Base-by-base conservation (phyloP, 345 rosid species). In the Bruguiera parviflora region DNA sequence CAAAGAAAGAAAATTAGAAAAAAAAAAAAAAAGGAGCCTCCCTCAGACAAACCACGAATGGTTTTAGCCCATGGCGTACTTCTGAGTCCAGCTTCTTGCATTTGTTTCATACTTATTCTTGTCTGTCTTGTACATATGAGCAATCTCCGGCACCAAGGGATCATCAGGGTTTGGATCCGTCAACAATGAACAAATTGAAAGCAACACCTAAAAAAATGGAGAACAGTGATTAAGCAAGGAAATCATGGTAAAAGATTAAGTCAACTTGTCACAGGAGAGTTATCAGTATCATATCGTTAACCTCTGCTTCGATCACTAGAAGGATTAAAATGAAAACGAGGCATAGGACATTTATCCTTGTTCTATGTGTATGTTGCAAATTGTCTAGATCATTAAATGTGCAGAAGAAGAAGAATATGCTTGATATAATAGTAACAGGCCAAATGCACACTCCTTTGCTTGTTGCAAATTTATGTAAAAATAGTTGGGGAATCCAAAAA, bases 81-180 rank as follows among this genome's bases (percentile, higher is more conserved):
- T 91, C 85, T 93, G 97, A 81, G 98, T 91, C 98, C 98, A 93
- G 91, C 92, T 93, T 84, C 98, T 88, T 28, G 97, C 97, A 6
- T 92, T 91, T 4, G 94, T 91, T 86, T 93, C 98, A 1, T 93
- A 93, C 87, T 93, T 91, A 77, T 57, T 85, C 84, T 84, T 79
- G 89, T 93, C 97, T 7, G 94, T 88, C 89, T 91, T 93, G 88
- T 93, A 93, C 97, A 93, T 88, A 68, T 93, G 97, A 70, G 98
- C 97, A 28, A 93, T 91, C 81, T 93, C 98, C 0, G 98, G 98
- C 47, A 91, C 98, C 90, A 93, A 82, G 0, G 98, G 98, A 77
- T 93, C 97, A 52, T 93, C 98, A 0, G 98, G 98, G 71, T 93
- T 93, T 21, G 98, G 98, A 75, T 93, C 97, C 55, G 97, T 91